phyloP scores from a whole-genome alignment of 768 basidiomycete genomes.

The Neoboletus magnificus region DNA sequence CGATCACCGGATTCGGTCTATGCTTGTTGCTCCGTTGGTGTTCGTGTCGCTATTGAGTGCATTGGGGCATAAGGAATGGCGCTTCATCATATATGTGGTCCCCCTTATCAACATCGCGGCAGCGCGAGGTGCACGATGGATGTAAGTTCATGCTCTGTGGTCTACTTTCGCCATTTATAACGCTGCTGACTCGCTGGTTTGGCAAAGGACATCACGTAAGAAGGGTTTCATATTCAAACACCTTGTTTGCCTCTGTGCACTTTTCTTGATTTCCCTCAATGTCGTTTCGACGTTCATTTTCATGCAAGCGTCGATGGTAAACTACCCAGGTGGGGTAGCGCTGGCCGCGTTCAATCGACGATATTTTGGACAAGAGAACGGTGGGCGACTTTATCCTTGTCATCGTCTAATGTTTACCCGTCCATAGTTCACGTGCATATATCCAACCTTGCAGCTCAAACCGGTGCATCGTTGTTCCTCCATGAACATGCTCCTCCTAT shows the following conservation, averaged over 20 bases:
- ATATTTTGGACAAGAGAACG: constrained; percentile 34
- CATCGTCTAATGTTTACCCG: not conserved
- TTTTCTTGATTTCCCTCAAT: constrained; percentile 54
- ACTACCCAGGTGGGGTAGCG: constrained; percentile 90
- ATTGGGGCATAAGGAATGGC: constrained; percentile 95
- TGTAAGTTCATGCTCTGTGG: constrained; percentile 47
- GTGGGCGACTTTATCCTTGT: constrained; percentile 19
- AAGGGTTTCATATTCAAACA: constrained; percentile 48
- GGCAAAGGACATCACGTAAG: constrained; percentile 42
- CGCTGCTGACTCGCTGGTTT: not conserved
- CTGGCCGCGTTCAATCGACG: constrained; percentile 57
- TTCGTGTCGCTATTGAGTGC: constrained; percentile 67
- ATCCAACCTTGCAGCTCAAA: constrained; percentile 83
- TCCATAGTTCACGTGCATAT: constrained; percentile 67
- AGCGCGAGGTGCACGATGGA: constrained; percentile 55
- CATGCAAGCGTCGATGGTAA: constrained; percentile 57
- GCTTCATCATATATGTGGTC: constrained; percentile 87
- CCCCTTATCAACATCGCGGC: constrained; percentile 80
- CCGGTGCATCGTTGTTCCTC: constrained; percentile 85
- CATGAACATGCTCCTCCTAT: constrained; percentile 62
- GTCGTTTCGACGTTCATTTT: constrained; percentile 48
- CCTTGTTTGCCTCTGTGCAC: constrained; percentile 43
- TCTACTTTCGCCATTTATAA: not conserved
- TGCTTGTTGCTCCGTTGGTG: constrained; percentile 48
- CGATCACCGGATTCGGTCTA: constrained; percentile 47